Percentiles rank a stretch among this genome's conserved stretches.
phyloP scores from a whole-genome alignment of 2,329 filamentous ascomycete species.

The Ascomycota sp. region DNA sequence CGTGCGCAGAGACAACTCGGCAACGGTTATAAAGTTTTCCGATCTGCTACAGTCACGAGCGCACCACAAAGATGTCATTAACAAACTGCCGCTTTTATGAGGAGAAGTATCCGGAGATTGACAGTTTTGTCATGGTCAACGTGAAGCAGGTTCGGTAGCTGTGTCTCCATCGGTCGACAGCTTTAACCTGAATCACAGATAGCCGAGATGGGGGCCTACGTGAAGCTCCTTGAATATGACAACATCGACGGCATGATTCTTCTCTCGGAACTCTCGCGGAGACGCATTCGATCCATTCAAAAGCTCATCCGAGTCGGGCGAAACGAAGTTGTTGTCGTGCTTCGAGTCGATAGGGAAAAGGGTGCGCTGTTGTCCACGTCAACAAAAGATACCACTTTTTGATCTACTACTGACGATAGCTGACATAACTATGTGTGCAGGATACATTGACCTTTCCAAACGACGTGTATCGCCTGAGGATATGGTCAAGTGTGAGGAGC shows the following conservation, averaged over 20 bases:
- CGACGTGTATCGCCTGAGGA: constrained; percentile 94
- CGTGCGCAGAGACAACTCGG: constrained; percentile 7
- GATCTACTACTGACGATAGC: too few species aligned
- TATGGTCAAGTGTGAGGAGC: constrained; percentile 94
- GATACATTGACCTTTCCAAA: constrained; percentile 97
- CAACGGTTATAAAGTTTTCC: constrained; percentile 6
- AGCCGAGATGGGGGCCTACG: constrained; percentile 98
- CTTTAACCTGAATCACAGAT: constrained; percentile 34
- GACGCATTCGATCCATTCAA: constrained; percentile 97
- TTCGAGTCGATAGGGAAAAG: constrained; percentile 98
- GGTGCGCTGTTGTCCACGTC: constrained; percentile 25
- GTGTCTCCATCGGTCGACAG: not conserved
- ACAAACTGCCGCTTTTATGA: constrained; percentile 95
- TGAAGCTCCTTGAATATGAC: constrained; percentile 98
- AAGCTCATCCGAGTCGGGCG: constrained; percentile 96
- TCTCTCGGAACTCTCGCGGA: constrained; percentile 86
- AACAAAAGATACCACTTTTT: not conserved
- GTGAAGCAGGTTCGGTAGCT: constrained; percentile 63
- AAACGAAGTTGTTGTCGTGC: constrained; percentile 95
- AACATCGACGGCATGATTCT: constrained; percentile 99
- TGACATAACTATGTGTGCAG: too few species aligned
- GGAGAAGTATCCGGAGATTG: constrained; percentile 86
- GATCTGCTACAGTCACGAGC: constrained; percentile 8
- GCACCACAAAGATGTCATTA: constrained; percentile 63
- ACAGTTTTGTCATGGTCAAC: constrained; percentile 99